A percentile compares a stretch with the other conserved stretches of the same genome.
Conservation (phyloP, 2,329 filamentous ascomycete species). For the Cercospora citrullina region DNA sequence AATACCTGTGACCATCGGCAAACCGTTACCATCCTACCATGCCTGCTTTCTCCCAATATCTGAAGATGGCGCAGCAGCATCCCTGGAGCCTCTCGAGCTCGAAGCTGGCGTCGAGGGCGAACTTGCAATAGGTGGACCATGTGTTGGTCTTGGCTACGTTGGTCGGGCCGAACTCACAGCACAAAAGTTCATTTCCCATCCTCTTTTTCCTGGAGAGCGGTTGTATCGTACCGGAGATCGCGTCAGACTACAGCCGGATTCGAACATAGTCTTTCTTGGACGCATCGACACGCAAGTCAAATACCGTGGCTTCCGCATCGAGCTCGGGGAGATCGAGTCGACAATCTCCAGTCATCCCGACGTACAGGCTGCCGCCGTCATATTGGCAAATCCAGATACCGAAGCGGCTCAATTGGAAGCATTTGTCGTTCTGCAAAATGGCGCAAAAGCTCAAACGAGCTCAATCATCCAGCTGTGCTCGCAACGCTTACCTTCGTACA, state of each 20-base stretch:
- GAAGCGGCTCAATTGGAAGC: constrained; percentile 29
- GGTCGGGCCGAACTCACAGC: constrained; percentile 27
- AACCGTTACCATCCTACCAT: constrained; percentile 28
- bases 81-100: constrained; percentile 20
- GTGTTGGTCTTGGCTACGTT: constrained; percentile 28
- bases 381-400: constrained; percentile 27
- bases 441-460: constrained; percentile 20
- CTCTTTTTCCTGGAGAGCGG: constrained; percentile 23
- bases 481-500: constrained; percentile 30
- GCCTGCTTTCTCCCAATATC: constrained; percentile 25
- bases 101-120: constrained; percentile 26
- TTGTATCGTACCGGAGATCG: constrained; percentile 30
- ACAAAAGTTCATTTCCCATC: constrained; percentile 31
- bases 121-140: constrained; percentile 30
- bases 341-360: constrained; percentile 70
- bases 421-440: constrained; percentile 27
- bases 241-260: constrained; percentile 25
- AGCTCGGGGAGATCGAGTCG: constrained; percentile 85
- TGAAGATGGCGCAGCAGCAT: constrained; percentile 14
- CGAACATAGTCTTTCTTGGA: constrained; percentile 58
- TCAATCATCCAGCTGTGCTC: constrained; percentile 25
- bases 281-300: constrained; percentile 86
- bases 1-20: constrained; percentile 28
- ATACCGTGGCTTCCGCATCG: constrained; percentile 89
- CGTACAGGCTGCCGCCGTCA: constrained; percentile 56